Evolutionary conservation across 176 grass and related monocot genomes (phyloP).

Genomic region (Cenchrus purpureus): DNA sequence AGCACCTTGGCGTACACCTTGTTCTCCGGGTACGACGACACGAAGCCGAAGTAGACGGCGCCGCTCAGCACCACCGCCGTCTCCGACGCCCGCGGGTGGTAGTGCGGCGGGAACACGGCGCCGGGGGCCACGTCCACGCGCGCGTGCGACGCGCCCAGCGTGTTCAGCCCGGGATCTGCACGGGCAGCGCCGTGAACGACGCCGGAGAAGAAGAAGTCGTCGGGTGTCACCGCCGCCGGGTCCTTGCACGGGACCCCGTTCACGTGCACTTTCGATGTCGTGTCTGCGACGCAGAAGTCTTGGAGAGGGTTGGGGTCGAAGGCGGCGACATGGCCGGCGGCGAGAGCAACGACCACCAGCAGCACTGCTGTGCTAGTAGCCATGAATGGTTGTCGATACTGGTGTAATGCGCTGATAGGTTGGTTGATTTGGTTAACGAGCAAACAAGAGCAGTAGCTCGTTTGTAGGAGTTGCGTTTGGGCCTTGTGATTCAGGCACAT

Average conservation of each 20-base stretch:
- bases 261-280: slow-evolving; percentile 52
- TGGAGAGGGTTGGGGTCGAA: slow-evolving; percentile 61
- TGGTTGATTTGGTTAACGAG: neutral
- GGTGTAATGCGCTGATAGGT: neutral
- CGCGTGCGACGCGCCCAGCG: slow-evolving; percentile 39
- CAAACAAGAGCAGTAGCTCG: neutral
- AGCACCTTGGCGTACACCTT: slow-evolving; percentile 56
- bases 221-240: slow-evolving; percentile 25
- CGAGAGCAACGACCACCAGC: slow-evolving; percentile 27
- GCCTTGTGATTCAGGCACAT: neutral
- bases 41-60: slow-evolving; percentile 63
- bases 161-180: slow-evolving; percentile 57
- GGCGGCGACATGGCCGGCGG: slow-evolving; percentile 29
- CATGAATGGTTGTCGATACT: slow-evolving; percentile 9
- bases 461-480: neutral
- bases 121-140: slow-evolving; percentile 42
- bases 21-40: slow-evolving; percentile 56
- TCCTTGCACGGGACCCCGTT: slow-evolving; percentile 55
- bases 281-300: slow-evolving; percentile 55
- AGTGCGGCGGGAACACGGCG: slow-evolving; percentile 48
- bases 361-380: neutral
- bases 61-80: slow-evolving; percentile 51
- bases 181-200: slow-evolving; percentile 30
- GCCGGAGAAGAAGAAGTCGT: slow-evolving; percentile 56
- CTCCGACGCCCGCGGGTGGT: slow-evolving; percentile 66